Percentiles rank a stretch among this genome's conserved stretches.
phyloP scores from a whole-genome alignment of 495 filamentous ascomycete species.

The Aspergillus campestris region DNA sequence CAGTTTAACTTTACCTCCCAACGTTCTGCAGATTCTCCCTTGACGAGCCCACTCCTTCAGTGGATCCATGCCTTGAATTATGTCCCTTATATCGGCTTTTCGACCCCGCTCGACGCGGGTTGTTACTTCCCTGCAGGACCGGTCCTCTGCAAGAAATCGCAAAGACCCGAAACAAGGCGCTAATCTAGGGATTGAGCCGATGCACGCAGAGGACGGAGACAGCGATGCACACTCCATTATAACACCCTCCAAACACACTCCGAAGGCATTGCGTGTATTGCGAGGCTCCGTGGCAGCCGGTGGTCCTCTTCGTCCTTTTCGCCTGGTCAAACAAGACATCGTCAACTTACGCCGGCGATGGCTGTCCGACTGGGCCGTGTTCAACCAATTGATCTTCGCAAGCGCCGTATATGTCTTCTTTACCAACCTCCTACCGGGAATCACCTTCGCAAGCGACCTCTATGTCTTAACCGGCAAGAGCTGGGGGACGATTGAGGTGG shows the following conservation, averaged over 20 bases:
- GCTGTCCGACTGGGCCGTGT: conserved; percentile 57
- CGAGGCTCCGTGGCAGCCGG: conserved; percentile 30
- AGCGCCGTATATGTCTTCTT: conserved; percentile 70
- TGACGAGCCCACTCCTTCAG: no score
- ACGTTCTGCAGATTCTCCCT: no score
- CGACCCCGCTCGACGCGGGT: conserved; percentile 27
- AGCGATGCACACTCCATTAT: conserved; percentile 32
- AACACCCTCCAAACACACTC: conserved; percentile 36
- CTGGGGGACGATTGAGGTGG: conserved; percentile 65
- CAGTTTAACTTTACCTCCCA: no score
- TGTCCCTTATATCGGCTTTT: conserved; percentile 32
- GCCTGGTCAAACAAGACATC: conserved; percentile 54
- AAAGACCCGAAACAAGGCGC: conserved; percentile 9
- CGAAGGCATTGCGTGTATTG: conserved; percentile 23
- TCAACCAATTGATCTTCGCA: conserved; percentile 64
- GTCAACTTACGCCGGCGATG: conserved; percentile 47
- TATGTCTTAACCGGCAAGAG: conserved; percentile 57
- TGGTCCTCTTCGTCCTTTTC: conserved; percentile 47
- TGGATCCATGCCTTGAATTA: conserved; percentile 1
- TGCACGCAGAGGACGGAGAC: conserved; percentile 11
- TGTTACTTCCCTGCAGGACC: conserved; percentile 13
- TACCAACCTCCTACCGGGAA: conserved; percentile 63
- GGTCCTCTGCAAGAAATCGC: conserved; percentile 14
- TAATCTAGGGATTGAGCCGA: conserved; percentile 1
- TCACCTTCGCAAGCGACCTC: conserved; percentile 65